These are phyloP conservation scores for Ophiocordyceps camponoti-floridani DNA, from an alignment of 2,329 filamentous ascomycete genomes.

Conservation along the genomic window DNA sequence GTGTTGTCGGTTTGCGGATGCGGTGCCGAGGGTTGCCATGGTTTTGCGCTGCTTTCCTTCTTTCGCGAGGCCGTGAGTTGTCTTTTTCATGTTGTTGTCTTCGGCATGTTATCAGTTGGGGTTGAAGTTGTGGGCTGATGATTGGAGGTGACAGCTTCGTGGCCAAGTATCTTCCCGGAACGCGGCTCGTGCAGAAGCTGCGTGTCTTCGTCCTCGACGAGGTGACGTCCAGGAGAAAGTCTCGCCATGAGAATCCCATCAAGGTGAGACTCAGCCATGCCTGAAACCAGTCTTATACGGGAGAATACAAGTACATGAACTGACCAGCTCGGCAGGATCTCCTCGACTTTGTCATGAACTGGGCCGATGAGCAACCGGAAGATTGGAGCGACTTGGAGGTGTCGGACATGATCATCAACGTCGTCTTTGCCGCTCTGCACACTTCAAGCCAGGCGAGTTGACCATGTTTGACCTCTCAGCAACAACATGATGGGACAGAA, in stretches of 20 bases:
- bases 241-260: constrained; percentile 1
- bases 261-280: background rate
- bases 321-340: constrained; percentile 2
- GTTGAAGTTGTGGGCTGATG: background rate
- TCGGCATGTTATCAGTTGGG: no score
- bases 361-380: constrained; percentile 2
- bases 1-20: constrained; percentile 3
- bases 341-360: constrained; percentile 3
- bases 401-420: constrained; percentile 3
- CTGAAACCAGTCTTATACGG: background rate
- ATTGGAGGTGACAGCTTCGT: background rate
- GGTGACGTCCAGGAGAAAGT: constrained; percentile 1
- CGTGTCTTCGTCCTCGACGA: constrained; percentile 1
- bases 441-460: constrained; percentile 3
- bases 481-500: no score
- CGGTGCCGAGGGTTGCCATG: constrained; percentile 3
- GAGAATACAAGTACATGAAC: background rate
- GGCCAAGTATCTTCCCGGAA: constrained; percentile 1
- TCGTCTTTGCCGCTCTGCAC: constrained; percentile 4
- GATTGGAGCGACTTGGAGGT: constrained; percentile 2
- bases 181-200: constrained; percentile 1
- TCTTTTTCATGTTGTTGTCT: no score
- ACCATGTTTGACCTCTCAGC: background rate
- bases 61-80: constrained; percentile 2
- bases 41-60: constrained; percentile 3